A percentile compares a stretch with the other conserved stretches of the same genome.
Evolutionary conservation across 176 grass and related monocot genomes (phyloP).

Genomic region (Avena insularis): DNA sequence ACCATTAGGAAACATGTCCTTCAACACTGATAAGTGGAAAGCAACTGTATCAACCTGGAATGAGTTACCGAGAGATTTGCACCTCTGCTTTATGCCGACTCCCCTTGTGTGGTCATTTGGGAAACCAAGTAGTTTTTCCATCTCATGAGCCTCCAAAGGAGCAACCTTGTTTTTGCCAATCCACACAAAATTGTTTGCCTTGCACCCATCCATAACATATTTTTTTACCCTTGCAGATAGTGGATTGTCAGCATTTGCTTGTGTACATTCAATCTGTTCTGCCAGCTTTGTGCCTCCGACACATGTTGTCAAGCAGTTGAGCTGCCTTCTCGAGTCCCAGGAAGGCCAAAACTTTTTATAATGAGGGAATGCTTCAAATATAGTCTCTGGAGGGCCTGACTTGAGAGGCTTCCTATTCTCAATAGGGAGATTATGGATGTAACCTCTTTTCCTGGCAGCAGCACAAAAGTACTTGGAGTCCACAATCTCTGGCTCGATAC

Average conservation of each 20-base stretch:
- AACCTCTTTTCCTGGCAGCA: slow-evolving; percentile 67
- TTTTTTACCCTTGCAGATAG: slow-evolving; percentile 50
- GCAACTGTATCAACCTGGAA: slow-evolving; percentile 90
- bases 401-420: slow-evolving; percentile 53
- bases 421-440: slow-evolving; percentile 73
- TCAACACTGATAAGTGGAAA: slow-evolving; percentile 67
- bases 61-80: slow-evolving; percentile 68
- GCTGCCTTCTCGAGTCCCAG: slow-evolving; percentile 71
- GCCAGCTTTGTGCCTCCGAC: slow-evolving; percentile 49
- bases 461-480: slow-evolving; percentile 75
- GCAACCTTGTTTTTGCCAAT: slow-evolving; percentile 72
- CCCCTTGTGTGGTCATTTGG: slow-evolving; percentile 76
- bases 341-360: slow-evolving; percentile 63
- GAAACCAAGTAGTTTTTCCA: slow-evolving; percentile 78
- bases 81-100: slow-evolving; percentile 63
- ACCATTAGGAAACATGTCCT: slow-evolving; percentile 65
- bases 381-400: slow-evolving; percentile 62
- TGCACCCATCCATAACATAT: slow-evolving; percentile 53
- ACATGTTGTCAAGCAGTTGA: slow-evolving; percentile 79
- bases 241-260: slow-evolving; percentile 26
- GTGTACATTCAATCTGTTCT: slow-evolving; percentile 46
- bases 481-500: slow-evolving; percentile 66
- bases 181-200: slow-evolving; percentile 71
- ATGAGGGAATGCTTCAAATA: slow-evolving; percentile 63
- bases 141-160: slow-evolving; percentile 73